A percentile compares a stretch with the other conserved stretches of the same genome.
Evolutionary conservation across 2,329 filamentous ascomycete species (phyloP).

Genomic region (Neopestalotiopsis sp.): DNA sequence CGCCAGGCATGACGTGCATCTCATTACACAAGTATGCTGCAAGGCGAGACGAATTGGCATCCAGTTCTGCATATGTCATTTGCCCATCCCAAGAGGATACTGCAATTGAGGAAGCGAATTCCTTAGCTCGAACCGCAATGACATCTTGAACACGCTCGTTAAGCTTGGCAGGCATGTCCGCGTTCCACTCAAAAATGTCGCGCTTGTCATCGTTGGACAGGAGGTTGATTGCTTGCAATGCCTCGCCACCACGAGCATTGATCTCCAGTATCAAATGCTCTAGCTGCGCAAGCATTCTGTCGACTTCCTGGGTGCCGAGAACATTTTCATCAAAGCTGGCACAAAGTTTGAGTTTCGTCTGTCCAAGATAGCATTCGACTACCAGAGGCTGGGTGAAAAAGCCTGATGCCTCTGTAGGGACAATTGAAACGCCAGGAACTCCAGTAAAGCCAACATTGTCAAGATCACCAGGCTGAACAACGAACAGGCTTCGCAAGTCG

Average conservation of each 20-base stretch:
- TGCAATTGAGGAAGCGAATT: slow-evolving; percentile 1
- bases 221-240: slow-evolving; percentile 1
- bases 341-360: slow-evolving; percentile 10
- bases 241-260: not conserved
- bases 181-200: slow-evolving; percentile 15
- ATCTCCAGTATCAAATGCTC: slow-evolving; percentile 17
- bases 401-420: slow-evolving; percentile 5
- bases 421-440: slow-evolving; percentile 11
- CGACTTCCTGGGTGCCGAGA: not conserved
- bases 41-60: slow-evolving; percentile 26
- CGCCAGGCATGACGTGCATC: slow-evolving; percentile 31
- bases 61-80: slow-evolving; percentile 36
- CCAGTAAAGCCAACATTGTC: slow-evolving; percentile 3
- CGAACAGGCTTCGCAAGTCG: slow-evolving; percentile 9
- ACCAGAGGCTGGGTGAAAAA: slow-evolving; percentile 19
- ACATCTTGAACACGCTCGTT: slow-evolving; percentile 12
- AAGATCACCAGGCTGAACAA: slow-evolving; percentile 10
- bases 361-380: slow-evolving; percentile 16
- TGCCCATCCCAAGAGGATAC: slow-evolving; percentile 32
- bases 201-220: slow-evolving; percentile 7
- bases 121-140: not conserved
- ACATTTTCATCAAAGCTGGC: slow-evolving; percentile 17
- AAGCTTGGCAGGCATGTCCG: slow-evolving; percentile 3
- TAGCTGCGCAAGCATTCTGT: slow-evolving; percentile 18
- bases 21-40: slow-evolving; percentile 27